Evolutionary conservation across 805 yeast genomes (phyloP).

Genomic region (Kockiozyma suomiensis): DNA sequence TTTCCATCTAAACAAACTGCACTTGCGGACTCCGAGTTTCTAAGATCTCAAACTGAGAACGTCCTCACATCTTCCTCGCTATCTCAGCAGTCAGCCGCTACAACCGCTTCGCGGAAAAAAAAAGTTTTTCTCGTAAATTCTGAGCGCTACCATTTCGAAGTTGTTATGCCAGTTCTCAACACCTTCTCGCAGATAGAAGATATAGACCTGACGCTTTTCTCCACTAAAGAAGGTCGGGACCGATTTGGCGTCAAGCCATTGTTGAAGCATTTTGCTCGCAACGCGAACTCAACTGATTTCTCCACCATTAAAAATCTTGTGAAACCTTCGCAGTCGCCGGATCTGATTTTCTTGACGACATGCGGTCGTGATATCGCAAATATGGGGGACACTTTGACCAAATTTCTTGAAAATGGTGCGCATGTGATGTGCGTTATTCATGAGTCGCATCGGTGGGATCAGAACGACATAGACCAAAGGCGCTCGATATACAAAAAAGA

Average conservation of each 20-base stretch:
- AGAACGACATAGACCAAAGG: background rate
- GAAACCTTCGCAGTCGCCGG: constrained; percentile 7
- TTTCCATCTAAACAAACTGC: too few relatives aligned
- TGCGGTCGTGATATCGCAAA: constrained; percentile 13
- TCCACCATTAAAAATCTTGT: background rate
- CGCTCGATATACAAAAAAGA: constrained; percentile 7
- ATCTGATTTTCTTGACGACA: constrained; percentile 17
- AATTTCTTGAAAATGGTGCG: constrained; percentile 13
- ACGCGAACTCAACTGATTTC: background rate
- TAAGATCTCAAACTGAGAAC: too few relatives aligned
- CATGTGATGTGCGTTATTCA: constrained; percentile 26
- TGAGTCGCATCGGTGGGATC: constrained; percentile 27
- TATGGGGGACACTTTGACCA: background rate
- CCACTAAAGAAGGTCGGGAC: constrained; percentile 13
- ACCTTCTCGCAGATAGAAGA: constrained; percentile 9
- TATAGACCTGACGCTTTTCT: constrained; percentile 12
- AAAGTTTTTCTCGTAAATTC: background rate
- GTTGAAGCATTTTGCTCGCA: constrained; percentile 16
- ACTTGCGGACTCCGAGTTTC: too few relatives aligned
- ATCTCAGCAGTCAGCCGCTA: background rate
- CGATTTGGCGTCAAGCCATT: constrained; percentile 26
- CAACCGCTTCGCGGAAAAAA: background rate
- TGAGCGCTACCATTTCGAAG: constrained; percentile 24
- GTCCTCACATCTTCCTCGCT: background rate
- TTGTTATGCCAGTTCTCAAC: constrained; percentile 25